These are phyloP conservation scores for Botryosphaeria agaves DNA, from an alignment of 2,329 filamentous ascomycete species.

Conservation along the genomic window DNA sequence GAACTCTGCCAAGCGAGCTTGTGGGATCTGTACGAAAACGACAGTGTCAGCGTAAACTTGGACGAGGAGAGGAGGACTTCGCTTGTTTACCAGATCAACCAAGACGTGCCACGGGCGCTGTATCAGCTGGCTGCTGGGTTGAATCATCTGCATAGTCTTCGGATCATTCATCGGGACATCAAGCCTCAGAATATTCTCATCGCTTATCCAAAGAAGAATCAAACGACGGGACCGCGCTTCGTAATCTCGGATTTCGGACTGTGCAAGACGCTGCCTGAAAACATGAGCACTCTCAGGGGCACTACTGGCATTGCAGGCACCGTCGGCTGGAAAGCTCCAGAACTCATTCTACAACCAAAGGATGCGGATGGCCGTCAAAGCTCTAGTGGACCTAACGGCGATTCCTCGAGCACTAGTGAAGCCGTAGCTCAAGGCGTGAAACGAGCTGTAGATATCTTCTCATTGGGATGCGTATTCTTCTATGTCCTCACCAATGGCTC, in stretches of 20 bases:
- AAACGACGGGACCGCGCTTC: conserved; percentile 56
- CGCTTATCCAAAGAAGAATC: conserved; percentile 47
- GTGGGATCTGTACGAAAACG: conserved; percentile 72
- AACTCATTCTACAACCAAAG: conserved; percentile 52
- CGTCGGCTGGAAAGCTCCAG: conserved; percentile 89
- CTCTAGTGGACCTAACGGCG: conserved; percentile 33
- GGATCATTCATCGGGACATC: conserved; percentile 91
- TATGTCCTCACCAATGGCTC: conserved; percentile 89
- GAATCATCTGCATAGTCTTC: conserved; percentile 72
- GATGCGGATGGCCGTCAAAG: conserved; percentile 21
- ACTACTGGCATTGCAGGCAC: conserved; percentile 92
- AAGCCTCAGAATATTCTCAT: conserved; percentile 97
- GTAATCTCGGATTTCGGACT: conserved; percentile 96
- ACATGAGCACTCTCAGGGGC: conserved; percentile 85
- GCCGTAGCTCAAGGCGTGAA: conserved; percentile 60
- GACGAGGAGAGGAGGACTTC: conserved; percentile 44
- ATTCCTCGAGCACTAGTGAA: conserved; percentile 30
- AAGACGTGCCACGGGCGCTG: conserved; percentile 62
- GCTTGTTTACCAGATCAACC: conserved; percentile 56
- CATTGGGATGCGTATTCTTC: conserved; percentile 92
- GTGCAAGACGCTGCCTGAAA: conserved; percentile 90
- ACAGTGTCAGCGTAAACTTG: conserved; percentile 14
- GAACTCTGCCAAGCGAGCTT: conserved; percentile 89
- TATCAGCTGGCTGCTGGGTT: conserved; percentile 84
- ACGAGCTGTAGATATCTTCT: conserved; percentile 93